Conservation (phyloP, 2,329 filamentous ascomycete species). For the Beauveria asiatica region DNA sequence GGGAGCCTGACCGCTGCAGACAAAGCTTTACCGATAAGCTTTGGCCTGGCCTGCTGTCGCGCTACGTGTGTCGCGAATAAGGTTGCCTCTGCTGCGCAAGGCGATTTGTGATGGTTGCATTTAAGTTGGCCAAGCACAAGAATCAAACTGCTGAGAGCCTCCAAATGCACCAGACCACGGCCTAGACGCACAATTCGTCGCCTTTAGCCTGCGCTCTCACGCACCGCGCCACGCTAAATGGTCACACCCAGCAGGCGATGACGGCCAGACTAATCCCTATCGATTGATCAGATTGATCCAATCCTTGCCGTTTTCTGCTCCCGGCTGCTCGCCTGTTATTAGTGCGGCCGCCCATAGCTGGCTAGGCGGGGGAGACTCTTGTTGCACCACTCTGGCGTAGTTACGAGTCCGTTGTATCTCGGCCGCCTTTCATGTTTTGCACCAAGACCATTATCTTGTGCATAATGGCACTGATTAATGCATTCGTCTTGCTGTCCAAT, state of each 20-base stretch:
- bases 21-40: slow-evolving; percentile 1
- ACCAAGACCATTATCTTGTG: neutral
- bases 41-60: neutral
- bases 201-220: neutral
- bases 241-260: neutral
- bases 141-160: too few species aligned
- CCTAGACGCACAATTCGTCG: neutral
- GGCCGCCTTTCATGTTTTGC: neutral
- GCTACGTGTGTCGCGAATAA: neutral
- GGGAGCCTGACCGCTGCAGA: neutral
- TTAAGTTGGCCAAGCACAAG: too few species aligned
- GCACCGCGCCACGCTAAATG: neutral
- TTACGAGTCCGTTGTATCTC: too few species aligned
- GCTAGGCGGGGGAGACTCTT: neutral
- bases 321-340: too few species aligned
- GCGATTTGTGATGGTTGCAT: too few species aligned
- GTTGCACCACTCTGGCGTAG: too few species aligned
- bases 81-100: neutral
- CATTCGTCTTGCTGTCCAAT: too few species aligned
- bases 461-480: neutral
- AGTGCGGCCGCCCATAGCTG: neutral
- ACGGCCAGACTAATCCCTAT: neutral
- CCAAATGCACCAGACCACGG: neutral
- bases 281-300: neutral
- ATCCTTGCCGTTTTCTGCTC: neutral